phyloP scores from a whole-genome alignment of 1,284 basidiomycete genomes.

The Exsudoporus floridanus region DNA sequence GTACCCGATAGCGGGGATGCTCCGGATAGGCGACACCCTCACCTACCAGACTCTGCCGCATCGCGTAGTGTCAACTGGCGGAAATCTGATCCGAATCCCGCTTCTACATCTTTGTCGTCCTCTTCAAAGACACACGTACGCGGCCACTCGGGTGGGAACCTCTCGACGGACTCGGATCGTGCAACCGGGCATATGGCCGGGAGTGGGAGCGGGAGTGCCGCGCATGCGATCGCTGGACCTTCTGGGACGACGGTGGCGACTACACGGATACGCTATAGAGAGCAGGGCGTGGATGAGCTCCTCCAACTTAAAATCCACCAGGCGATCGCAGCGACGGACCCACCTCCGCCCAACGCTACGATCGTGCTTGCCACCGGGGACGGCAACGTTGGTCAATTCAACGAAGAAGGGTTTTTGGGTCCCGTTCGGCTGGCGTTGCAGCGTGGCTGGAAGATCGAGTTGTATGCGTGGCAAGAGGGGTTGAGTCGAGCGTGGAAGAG shows the following conservation, averaged over 20 bases:
- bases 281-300: constrained; percentile 87
- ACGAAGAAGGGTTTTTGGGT: constrained; percentile 83
- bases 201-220: constrained; percentile 5
- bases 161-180: constrained; percentile 29
- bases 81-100: constrained; percentile 19
- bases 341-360: constrained; percentile 61
- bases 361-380: constrained; percentile 89
- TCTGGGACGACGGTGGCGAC: constrained; percentile 6
- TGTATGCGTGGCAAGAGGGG: constrained; percentile 83
- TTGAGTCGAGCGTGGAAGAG: constrained; percentile 69
- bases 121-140: constrained; percentile 20
- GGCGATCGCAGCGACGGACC: constrained; percentile 67
- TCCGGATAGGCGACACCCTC: constrained; percentile 43
- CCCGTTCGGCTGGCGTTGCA: constrained; percentile 79
- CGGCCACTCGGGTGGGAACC: constrained; percentile 36
- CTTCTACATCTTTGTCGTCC: background rate
- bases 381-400: constrained; percentile 85
- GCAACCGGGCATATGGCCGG: background rate
- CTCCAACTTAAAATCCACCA: constrained; percentile 86
- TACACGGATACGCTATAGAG: constrained; percentile 56
- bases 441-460: constrained; percentile 84
- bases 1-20: constrained; percentile 73
- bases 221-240: constrained; percentile 9
- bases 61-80: constrained; percentile 20
- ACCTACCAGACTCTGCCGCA: constrained; percentile 13